Evolutionary conservation across 1,284 basidiomycete genomes (phyloP).

Genomic region (Cystobasidium sp.): DNA sequence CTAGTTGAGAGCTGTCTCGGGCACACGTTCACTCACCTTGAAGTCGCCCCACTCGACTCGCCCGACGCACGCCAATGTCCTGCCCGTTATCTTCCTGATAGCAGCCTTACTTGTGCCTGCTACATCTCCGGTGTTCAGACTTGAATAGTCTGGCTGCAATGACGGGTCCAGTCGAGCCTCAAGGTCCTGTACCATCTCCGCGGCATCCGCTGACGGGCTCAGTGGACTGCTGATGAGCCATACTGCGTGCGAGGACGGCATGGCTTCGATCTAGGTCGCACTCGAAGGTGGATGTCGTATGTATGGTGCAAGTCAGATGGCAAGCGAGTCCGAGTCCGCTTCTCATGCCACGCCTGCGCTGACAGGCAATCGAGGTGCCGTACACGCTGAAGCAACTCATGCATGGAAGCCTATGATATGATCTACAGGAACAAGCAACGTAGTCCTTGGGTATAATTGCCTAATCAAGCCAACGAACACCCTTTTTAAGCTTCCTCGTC

Average conservation of each 20-base stretch:
- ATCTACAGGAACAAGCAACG: too few relatives aligned
- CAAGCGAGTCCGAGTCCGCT: background rate
- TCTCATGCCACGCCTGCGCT: too few relatives aligned
- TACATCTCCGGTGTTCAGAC: conserved; percentile 11
- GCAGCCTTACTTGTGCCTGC: conserved; percentile 4
- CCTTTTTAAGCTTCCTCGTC: too few relatives aligned
- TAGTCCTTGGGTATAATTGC: too few relatives aligned
- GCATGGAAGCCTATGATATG: too few relatives aligned
- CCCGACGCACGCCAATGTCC: conserved; percentile 44
- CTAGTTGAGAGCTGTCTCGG: background rate
- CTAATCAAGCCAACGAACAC: too few relatives aligned
- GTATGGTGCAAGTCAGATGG: background rate
- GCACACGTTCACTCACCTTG: conserved; percentile 48
- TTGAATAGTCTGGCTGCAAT: conserved; percentile 20
- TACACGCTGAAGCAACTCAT: too few relatives aligned
- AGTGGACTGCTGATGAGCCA: conserved; percentile 63
- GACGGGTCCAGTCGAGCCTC: conserved; percentile 51
- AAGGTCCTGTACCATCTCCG: conserved; percentile 60
- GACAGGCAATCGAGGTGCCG: background rate
- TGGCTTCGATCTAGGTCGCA: conserved; percentile 1
- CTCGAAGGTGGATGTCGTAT: background rate
- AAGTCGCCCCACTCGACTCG: conserved; percentile 49
- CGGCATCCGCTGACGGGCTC: conserved; percentile 58
- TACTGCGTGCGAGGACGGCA: conserved; percentile 62
- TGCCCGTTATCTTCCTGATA: conserved; percentile 27